Base-by-base conservation (phyloP, 352 stramenopile genomes). In the Pythium phragmitis region DNA sequence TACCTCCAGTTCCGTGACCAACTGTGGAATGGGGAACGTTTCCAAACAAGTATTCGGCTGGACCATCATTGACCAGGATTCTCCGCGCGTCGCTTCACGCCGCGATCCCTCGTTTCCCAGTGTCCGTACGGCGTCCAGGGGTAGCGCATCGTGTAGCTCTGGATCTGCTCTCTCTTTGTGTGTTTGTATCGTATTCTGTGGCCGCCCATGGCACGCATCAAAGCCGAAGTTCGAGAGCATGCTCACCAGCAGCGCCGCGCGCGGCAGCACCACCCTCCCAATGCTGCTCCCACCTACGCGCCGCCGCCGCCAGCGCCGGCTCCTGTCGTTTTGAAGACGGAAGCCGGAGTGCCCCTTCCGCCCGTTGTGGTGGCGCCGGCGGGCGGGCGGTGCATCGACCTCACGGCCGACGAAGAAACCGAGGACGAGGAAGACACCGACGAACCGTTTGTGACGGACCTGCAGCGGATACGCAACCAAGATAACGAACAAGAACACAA, bases 321-420 rank as follows among this genome's bases (percentile, higher is more conserved):
- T 13, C 33, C 19, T 49, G 42, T 13, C n/a, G 47, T 48, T 28
- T 19, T 39, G 26, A 56, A 52, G 7, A 14, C 19, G 11, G 19
- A 53, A 23, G 43, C 14, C 8, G 30, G 23, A 11, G n/a, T 19
- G 17, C 7, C 39, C 8, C 39, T 8, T 17, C 13, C 13, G 39
- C 39, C 26, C 26, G 26, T 30, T 30, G 26, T 46, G 39, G 16
- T 14, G 26, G 5, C 30, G 16, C 21, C n/a, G 17, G 30, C 9
- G 12, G 21, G 34, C n/a, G 17, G 28, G 0, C 41, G 42, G 4
- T 65, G 48, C 19, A 91, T 91, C 51, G 82, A 91, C 42, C 63
- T 91, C 33, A 89, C 79, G 28, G 50, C 72, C 9, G 77, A 88
- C 14, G 74, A 86, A 28, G 78, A 70, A 28, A 73, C 84, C 9